A percentile compares a stretch with the other conserved stretches of the same genome.
Conservation (phyloP, 257 asterid species). For the Coffea eugenioides region DNA sequence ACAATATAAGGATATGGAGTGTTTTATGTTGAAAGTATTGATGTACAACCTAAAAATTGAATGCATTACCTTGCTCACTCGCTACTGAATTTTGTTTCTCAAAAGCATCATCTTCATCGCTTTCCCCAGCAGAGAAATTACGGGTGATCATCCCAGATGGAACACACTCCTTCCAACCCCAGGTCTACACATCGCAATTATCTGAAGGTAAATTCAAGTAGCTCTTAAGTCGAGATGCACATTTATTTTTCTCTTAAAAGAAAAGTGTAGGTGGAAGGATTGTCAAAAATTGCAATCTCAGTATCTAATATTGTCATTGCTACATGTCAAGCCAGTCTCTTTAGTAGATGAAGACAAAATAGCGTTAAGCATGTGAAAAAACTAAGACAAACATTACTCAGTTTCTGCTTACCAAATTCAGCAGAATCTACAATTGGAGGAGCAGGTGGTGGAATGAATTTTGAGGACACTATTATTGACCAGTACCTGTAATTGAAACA, state of each 20-base stretch:
- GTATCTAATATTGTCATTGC: not conserved
- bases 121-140: conserved; percentile 33
- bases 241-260: not conserved
- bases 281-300: not conserved
- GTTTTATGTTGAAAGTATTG: not conserved
- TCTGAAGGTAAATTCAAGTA: conserved; percentile 28
- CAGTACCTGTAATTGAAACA: conserved; percentile 62
- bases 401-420: not conserved
- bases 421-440: not conserved
- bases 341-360: not conserved
- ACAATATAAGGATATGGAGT: not conserved
- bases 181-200: conserved; percentile 54
- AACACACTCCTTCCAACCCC: conserved; percentile 95
- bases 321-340: not conserved
- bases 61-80: conserved; percentile 50
- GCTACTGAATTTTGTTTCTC: conserved; percentile 34
- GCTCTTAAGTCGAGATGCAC: not conserved
- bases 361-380: not conserved
- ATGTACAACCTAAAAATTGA: not conserved
- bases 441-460: not conserved
- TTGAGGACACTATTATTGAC: not conserved
- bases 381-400: not conserved
- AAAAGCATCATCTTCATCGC: conserved; percentile 37
- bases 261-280: not conserved
- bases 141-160: conserved; percentile 51